Percentiles rank a stretch among this genome's conserved stretches.
phyloP scores from a whole-genome alignment of 192 early-diverging fungal species.

The Hyaloraphidium curvatum region DNA sequence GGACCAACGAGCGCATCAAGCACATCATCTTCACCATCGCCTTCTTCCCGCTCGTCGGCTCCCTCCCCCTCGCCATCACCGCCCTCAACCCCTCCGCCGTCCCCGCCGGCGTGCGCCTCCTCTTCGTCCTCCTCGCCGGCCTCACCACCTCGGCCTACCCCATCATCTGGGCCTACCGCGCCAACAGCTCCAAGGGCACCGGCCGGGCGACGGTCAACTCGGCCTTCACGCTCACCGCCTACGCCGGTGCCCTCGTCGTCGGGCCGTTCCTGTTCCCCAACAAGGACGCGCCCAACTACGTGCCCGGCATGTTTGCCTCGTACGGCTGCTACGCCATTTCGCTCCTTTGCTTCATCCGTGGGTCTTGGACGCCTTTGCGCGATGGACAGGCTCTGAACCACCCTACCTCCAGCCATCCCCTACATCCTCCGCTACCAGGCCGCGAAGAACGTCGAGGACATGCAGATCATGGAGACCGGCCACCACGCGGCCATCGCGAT shows the following conservation, averaged over 20 bases:
- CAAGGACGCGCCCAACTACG: not conserved
- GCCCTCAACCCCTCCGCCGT: not conserved
- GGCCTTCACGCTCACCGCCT: not conserved
- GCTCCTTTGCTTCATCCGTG: not conserved
- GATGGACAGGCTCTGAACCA: too few relatives aligned
- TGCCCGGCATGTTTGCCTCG: not conserved
- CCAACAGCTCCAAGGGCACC: not conserved
- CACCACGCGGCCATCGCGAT: too few relatives aligned
- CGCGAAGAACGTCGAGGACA: too few relatives aligned
- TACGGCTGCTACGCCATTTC: not conserved
- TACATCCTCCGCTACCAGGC: too few relatives aligned
- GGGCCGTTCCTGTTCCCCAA: slow-evolving; percentile 1
- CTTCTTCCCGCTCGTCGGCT: not conserved
- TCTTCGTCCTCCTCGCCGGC: not conserved
- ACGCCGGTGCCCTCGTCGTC: not conserved
- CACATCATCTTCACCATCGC: not conserved
- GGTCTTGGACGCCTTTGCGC: not conserved
- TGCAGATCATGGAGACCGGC: too few relatives aligned
- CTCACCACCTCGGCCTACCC: not conserved
- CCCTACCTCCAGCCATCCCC: too few relatives aligned
- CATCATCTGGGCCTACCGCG: not conserved
- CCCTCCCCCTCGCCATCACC: not conserved
- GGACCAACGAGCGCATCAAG: not conserved
- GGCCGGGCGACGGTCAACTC: not conserved
- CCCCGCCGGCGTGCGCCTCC: not conserved